Percentiles rank a stretch among this genome's conserved stretches.
Evolutionary conservation across 2,329 filamentous ascomycete species (phyloP).

Genomic region (Calonectria pseudoreteaudii): DNA sequence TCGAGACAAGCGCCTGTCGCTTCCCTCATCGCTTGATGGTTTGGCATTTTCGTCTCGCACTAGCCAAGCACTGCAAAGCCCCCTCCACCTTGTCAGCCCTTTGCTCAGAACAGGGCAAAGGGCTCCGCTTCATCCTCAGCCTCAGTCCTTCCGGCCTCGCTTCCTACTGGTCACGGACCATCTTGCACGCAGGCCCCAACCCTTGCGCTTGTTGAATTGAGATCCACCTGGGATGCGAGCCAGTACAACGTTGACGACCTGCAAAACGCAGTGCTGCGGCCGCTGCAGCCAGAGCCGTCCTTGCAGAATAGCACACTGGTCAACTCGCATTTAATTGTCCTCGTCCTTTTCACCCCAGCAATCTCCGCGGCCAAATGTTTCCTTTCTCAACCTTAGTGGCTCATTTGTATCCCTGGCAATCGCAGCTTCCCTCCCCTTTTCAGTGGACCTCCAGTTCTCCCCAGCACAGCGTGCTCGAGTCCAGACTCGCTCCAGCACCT

Average conservation of each 20-base stretch:
- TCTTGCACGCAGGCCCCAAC: not conserved
- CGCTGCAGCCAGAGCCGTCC: conserved; percentile 5
- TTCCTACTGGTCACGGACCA: conserved; percentile 3
- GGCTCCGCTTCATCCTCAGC: conserved; percentile 9
- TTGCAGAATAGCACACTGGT: not conserved
- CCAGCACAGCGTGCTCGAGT: not conserved
- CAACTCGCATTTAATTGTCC: conserved; percentile 2
- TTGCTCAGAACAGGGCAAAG: not conserved
- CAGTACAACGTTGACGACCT: conserved; percentile 9
- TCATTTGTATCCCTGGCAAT: conserved; percentile 6
- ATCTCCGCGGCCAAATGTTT: not conserved
- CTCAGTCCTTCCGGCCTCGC: conserved; percentile 2
- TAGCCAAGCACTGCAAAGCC: not conserved
- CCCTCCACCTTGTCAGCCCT: conserved; percentile 1
- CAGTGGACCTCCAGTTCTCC: not conserved
- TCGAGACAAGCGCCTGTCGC: conserved; percentile 1
- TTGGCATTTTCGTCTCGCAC: not conserved
- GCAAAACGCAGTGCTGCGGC: not conserved
- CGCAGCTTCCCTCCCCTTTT: not conserved
- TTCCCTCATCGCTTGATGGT: conserved; percentile 3
- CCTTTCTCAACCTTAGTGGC: not conserved
- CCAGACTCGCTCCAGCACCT: not conserved
- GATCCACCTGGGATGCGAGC: conserved; percentile 10
- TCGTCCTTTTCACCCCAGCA: not conserved
- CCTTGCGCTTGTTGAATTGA: conserved; percentile 3